Evolutionary conservation across 768 basidiomycete genomes (phyloP), one percentile per base, ranked within the genome.

Genomic region (Favolaschia claudopus): DNA sequence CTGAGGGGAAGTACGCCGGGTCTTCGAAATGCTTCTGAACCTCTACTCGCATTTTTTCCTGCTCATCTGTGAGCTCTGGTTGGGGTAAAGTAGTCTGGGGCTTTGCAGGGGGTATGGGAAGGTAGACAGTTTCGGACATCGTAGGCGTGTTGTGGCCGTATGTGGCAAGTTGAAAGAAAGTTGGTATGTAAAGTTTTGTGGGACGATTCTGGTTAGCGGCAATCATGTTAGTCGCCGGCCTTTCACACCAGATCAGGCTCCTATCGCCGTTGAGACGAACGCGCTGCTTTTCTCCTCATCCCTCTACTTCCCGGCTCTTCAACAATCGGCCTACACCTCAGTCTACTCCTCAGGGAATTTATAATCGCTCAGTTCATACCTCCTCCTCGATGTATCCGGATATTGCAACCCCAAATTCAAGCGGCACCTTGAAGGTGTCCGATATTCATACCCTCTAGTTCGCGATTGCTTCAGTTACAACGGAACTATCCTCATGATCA

Each of bases 391-490:
- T 91, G 89, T 93, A 93, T 75, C 85, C 89, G 5, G 76, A 80
- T 3, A 85, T 85, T 57, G 74, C n/a, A n/a, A n/a, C 87, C 60
- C 90, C 92, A 1, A 91, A 84, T 68, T 76, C 88, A 49, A 80
- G 76, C 15, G 90, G 87, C 2, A 82, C 60, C 32, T 80, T 95
- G 47, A 87, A 90, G 66, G 89, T 94, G 2, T 88, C 85, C 20
- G 85, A 88, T 55, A 75, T 89, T 19, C 93, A 95, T 72, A 85
- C 83, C 7, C 83, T 95, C 60, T 86, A 95, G 92, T 93, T 50
- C 62, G 74, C 37, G 14, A 45, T 28, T 24, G 37, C 8, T 20
- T 22, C 6, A 10, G n/a, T n/a, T 40, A 14, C 48, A 52, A 15
- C 24, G 13, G n/a, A 1, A 36, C 17, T 10, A 20, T 43, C 36